These are phyloP conservation scores for Adansonia grandidieri DNA, from an alignment of 441 rosid genomes.

Conservation along the genomic window DNA sequence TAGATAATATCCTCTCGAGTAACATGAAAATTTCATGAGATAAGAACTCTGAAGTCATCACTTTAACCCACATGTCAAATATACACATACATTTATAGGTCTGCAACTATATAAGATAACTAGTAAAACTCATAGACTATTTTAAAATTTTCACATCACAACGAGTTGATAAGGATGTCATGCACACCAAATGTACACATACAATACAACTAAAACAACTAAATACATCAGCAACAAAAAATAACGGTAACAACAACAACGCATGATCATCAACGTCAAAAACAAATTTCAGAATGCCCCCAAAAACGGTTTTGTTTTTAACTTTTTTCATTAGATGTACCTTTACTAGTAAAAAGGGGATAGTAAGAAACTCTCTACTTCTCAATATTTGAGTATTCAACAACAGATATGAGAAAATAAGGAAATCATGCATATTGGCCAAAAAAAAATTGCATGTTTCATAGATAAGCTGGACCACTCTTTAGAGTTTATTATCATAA, in stretches of 20 bases:
- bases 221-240: not conserved
- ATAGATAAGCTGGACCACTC: too few species aligned
- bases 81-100: not conserved
- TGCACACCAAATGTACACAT: not conserved
- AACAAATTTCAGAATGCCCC: not conserved
- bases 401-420: too few species aligned
- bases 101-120: not conserved
- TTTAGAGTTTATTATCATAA: too few species aligned
- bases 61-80: not conserved
- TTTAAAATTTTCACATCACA: not conserved
- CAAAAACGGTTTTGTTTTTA: too few species aligned
- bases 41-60: not conserved
- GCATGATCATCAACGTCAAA: not conserved
- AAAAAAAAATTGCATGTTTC: too few species aligned
- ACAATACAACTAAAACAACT: constrained; percentile 5
- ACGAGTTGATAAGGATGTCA: not conserved
- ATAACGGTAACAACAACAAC: not conserved
- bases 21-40: constrained; percentile 9
- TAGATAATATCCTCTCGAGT: not conserved
- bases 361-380: too few species aligned
- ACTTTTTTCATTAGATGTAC: too few species aligned
- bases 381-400: too few species aligned
- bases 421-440: too few species aligned
- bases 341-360: too few species aligned
- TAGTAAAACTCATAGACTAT: not conserved